Evolutionary conservation across 2,329 filamentous ascomycete species (phyloP).

Genomic region (Botrytis cinerea): DNA sequence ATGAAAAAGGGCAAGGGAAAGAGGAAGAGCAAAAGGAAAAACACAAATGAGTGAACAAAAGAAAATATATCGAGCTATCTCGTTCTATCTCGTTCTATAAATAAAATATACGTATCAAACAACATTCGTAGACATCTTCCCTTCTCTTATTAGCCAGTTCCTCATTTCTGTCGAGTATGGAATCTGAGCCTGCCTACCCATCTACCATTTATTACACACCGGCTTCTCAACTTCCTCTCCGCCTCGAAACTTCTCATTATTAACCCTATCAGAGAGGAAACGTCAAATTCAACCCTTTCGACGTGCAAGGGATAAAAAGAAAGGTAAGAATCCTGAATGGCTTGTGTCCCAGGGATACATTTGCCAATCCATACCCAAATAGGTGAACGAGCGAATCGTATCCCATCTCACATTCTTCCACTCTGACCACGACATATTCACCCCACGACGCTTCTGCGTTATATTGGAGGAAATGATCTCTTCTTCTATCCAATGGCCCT

Average conservation of each 20-base stretch:
- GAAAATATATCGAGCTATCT: too few species aligned
- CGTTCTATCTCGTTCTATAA: background rate
- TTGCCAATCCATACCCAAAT: constrained; percentile 6
- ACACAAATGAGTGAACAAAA: background rate
- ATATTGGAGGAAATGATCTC: constrained; percentile 11
- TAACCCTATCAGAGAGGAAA: background rate
- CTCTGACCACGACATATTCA: constrained; percentile 2
- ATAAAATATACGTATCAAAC: background rate
- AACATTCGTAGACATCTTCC: background rate
- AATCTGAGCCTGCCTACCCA: too few species aligned
- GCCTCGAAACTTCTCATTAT: background rate
- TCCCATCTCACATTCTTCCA: constrained; percentile 4
- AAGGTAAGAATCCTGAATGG: constrained; percentile 15
- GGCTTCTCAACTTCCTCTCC: background rate
- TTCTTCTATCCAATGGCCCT: constrained; percentile 1
- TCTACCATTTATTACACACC: background rate
- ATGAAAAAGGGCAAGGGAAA: too few species aligned
- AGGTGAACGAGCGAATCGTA: constrained; percentile 1
- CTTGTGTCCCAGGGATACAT: constrained; percentile 12
- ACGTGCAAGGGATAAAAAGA: background rate
- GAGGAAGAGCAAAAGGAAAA: too few species aligned
- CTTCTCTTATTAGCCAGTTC: background rate
- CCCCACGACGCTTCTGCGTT: background rate
- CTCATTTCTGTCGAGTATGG: background rate
- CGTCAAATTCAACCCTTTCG: background rate